These are phyloP conservation scores for Alternaria angustiovoidea DNA, from an alignment of 2,329 filamentous ascomycete species.

Conservation along the genomic window DNA sequence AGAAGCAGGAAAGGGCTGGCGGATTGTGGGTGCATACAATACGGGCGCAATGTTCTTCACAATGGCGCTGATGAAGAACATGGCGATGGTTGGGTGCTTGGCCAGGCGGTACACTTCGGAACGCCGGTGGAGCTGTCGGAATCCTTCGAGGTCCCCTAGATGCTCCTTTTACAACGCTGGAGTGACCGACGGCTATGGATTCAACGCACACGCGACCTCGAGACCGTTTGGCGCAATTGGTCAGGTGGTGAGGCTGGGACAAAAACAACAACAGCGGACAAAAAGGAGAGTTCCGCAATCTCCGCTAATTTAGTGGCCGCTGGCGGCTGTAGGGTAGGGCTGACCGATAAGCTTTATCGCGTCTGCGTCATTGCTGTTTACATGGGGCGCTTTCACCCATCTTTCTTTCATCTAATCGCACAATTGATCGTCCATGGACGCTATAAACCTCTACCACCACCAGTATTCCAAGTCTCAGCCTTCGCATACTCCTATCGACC, in stretches of 20 bases:
- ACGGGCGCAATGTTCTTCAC: constrained; percentile 50
- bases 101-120: constrained; percentile 10
- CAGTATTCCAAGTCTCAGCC: background rate
- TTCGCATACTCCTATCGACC: background rate
- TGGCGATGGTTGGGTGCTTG: constrained; percentile 16
- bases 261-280: background rate
- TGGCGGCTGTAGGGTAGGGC: constrained; percentile 6
- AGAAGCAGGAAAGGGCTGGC: constrained; percentile 1
- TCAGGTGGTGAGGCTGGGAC: background rate
- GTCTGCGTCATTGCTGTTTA: constrained; percentile 4
- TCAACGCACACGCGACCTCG: background rate
- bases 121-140: constrained; percentile 9
- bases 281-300: constrained; percentile 9
- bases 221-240: background rate
- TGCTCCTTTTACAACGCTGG: background rate
- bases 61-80: constrained; percentile 49
- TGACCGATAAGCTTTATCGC: constrained; percentile 17
- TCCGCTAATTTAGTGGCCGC: constrained; percentile 33
- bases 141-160: background rate
- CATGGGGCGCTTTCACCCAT: background rate
- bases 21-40: constrained; percentile 39
- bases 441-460: constrained; percentile 14
- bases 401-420: background rate
- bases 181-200: background rate
- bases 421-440: background rate